These are phyloP conservation scores for Skeletonema potamos DNA, from an alignment of 108 stramenopile genomes.

Conservation along the genomic window DNA sequence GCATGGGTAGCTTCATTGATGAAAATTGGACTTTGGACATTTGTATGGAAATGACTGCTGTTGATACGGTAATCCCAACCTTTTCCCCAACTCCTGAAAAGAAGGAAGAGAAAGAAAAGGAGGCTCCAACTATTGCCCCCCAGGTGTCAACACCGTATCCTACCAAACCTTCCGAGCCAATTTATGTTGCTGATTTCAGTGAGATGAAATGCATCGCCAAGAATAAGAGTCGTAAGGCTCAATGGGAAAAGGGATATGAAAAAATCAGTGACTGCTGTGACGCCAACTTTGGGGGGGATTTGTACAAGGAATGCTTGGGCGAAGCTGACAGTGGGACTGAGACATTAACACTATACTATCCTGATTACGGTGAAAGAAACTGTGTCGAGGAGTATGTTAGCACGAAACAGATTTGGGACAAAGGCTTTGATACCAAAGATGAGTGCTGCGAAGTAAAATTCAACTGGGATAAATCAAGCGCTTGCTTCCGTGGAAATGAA, in stretches of 20 bases:
- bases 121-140: not conserved
- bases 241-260: constrained; percentile 19
- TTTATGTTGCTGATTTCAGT: not conserved
- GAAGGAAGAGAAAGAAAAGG: not conserved
- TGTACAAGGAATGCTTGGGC: constrained; percentile 1
- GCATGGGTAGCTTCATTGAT: constrained; percentile 20
- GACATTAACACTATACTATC: not conserved
- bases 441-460: constrained; percentile 10
- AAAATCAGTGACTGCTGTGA: constrained; percentile 17
- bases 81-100: not conserved
- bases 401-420: not conserved
- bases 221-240: not conserved
- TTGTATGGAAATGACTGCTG: constrained; percentile 2
- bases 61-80: not conserved
- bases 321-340: not conserved
- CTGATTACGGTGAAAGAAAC: constrained; percentile 1
- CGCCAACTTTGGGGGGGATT: constrained; percentile 14
- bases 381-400: not conserved
- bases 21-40: constrained; percentile 19
- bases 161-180: not conserved
- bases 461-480: constrained; percentile 3
- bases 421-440: not conserved
- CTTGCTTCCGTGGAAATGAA: not conserved
- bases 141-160: not conserved
- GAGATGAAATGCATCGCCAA: not conserved